Base-by-base conservation (phyloP, 73 alveolate genomes). In the Tetrahymena borealis region DNA sequence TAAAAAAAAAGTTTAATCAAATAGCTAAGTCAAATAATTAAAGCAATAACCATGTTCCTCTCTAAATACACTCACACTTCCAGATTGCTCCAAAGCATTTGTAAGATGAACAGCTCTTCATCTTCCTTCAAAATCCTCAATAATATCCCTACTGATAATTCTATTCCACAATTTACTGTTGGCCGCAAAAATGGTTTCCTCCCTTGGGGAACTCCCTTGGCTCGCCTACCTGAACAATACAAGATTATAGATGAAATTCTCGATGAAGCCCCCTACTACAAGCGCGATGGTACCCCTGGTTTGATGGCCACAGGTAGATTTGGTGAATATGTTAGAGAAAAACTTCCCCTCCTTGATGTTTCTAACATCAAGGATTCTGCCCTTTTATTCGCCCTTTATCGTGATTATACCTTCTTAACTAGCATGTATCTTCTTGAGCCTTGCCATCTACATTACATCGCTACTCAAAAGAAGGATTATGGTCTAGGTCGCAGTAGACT, bases 161-260 rank as follows among this genome's bases (percentile, higher is more conserved):
- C 39, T 39, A 40, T 91, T 18, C 38, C 38, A 24, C 78, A 91
- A 40, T 91, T 38, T 33, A 91, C 91, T 32, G 94, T 91, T 11
- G 94, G 94, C 33, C 78, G 91, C 20, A 33, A 33, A 78, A 91
- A 91, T 40, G 94, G 94, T 31, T 91, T 91, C 91, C 91, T 91
- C 3, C 94, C 94, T 35, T 33, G 31, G 32, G n/a, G 79, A 9
- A 33, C 38, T 15, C 94, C 94, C n/a, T 28, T 91, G 12, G 94
- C 91, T 13, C 78, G 79, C 41, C 94, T 91, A n/a, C 94, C 94
- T 41, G 94, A 91, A 28, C 38, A 32, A 8, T 91, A 20, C 91
- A 41, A 24, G 32, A 41, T 90, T 7, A 41, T 91, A 16, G 91
- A 91, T n/a, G 91, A 91, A 40, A 41, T 91, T 32, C 38, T 38